Base-by-base conservation (phyloP, 2,329 filamentous ascomycete species). In the Curvularia lunata region DNA sequence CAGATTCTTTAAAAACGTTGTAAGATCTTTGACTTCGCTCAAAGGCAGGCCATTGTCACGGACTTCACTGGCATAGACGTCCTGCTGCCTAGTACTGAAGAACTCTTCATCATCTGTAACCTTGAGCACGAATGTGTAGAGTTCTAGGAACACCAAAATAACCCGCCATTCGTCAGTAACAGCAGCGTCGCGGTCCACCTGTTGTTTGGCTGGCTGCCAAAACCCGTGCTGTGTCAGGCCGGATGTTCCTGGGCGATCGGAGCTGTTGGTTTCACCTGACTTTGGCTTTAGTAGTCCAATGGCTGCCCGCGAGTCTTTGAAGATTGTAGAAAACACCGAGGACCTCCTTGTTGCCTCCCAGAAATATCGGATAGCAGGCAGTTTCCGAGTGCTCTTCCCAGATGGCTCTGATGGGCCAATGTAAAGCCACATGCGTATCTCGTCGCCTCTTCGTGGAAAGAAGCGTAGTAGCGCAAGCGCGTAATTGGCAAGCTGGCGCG, bases 31-130 rank as follows among this genome's bases (percentile, higher is more conserved):
- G 3, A 98, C 83, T 53, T 97, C 90, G 10, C 79, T 74, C 9
- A 94, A 77, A 1, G 86, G 85, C 5, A 98, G 81, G 43, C 91
- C 88, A 73, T 91, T 88, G 61, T 85, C 83, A 52, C 81, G 80
- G 12, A 68, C 54, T 37, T 73, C 67, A 9, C 58, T 63, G 2
- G 72, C 69, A 16, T 64, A 68, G 1, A 52, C 45, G 13, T 69
- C 67, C 23, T 79, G 38, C 43, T 79, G 40, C 76, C 79, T 60
- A 54, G 83, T 83, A 55, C 86, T 85, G 61, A 96, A 90, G 72
- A 99, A 99, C 68, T 99, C 95, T 65, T 98, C 94, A 63, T 99
- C 95, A 66, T 99, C 95, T 74, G 94, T 96, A 32, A 98, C 86
- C 66, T 95, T 90, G 12, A 98, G 81, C 2, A 97, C 87, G 73